These are phyloP conservation scores for Phytopythium montanum DNA, from an alignment of 352 stramenopile genomes.

Conservation along the genomic window DNA sequence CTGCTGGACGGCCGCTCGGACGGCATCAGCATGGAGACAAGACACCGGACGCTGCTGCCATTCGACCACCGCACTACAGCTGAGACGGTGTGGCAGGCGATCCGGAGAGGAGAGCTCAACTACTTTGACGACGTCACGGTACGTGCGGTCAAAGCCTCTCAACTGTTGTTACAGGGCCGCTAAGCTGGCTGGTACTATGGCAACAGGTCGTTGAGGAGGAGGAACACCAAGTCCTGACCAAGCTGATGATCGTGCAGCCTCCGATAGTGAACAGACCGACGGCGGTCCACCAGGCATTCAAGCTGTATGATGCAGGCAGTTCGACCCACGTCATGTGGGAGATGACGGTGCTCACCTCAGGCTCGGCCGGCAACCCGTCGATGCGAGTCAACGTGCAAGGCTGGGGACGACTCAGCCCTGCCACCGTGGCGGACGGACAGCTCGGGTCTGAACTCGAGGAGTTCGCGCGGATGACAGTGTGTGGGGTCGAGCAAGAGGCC, in stretches of 20 bases:
- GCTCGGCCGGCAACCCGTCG: not conserved
- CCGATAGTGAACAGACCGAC: not conserved
- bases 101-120: constrained; percentile 1
- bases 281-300: not conserved
- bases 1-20: not conserved
- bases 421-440: not conserved
- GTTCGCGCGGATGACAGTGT: not conserved
- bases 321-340: not conserved
- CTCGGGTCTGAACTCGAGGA: not conserved
- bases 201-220: not conserved
- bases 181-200: not conserved
- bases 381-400: not conserved
- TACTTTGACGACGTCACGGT: constrained; percentile 5
- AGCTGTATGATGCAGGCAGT: not conserved
- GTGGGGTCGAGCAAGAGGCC: not conserved
- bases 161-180: not conserved
- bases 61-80: not conserved
- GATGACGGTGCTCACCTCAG: not conserved
- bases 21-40: not conserved
- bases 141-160: not conserved
- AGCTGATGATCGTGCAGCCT: not conserved
- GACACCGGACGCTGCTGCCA: not conserved
- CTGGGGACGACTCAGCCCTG: not conserved
- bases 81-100: not conserved
- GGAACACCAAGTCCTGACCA: not conserved